A percentile compares a stretch with the other conserved stretches of the same genome.
Evolutionary conservation across 352 stramenopile genomes (phyloP).

Genomic region (Paralagenidium karlingii): DNA sequence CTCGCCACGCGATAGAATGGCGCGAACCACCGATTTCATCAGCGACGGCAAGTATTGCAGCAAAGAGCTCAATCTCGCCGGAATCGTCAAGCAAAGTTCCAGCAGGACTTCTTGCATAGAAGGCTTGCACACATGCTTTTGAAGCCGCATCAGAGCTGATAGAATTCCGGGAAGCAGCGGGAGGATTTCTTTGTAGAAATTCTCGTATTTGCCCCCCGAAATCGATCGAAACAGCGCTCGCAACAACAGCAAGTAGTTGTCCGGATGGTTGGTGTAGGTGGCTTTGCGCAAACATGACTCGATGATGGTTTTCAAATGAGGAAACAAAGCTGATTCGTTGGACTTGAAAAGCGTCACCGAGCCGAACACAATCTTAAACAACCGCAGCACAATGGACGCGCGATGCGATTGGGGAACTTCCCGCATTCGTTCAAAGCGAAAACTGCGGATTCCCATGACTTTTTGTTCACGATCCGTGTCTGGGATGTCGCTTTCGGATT

Average conservation of each 20-base stretch:
- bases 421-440: slow-evolving; percentile 76
- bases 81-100: slow-evolving; percentile 95
- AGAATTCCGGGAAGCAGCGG: slow-evolving; percentile 88
- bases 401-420: slow-evolving; percentile 50
- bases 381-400: slow-evolving; percentile 78
- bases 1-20: slow-evolving; percentile 90
- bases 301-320: slow-evolving; percentile 90
- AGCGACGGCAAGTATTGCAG: slow-evolving; percentile 96
- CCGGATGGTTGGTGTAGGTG: slow-evolving; percentile 83
- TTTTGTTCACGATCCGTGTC: slow-evolving; percentile 69
- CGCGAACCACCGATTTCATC: slow-evolving; percentile 90
- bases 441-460: slow-evolving; percentile 49
- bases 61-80: slow-evolving; percentile 89
- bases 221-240: slow-evolving; percentile 93
- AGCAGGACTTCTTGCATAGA: slow-evolving; percentile 88
- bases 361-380: slow-evolving; percentile 95
- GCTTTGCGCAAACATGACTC: slow-evolving; percentile 85
- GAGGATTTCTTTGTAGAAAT: slow-evolving; percentile 95
- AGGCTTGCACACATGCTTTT: slow-evolving; percentile 76
- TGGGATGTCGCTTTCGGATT: slow-evolving; percentile 59
- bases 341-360: slow-evolving; percentile 93
- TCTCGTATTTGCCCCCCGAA: slow-evolving; percentile 96
- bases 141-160: slow-evolving; percentile 90
- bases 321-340: slow-evolving; percentile 92
- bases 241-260: slow-evolving; percentile 93